Evolutionary conservation across 805 yeast genomes (phyloP).

Genomic region (Candida easanensis): DNA sequence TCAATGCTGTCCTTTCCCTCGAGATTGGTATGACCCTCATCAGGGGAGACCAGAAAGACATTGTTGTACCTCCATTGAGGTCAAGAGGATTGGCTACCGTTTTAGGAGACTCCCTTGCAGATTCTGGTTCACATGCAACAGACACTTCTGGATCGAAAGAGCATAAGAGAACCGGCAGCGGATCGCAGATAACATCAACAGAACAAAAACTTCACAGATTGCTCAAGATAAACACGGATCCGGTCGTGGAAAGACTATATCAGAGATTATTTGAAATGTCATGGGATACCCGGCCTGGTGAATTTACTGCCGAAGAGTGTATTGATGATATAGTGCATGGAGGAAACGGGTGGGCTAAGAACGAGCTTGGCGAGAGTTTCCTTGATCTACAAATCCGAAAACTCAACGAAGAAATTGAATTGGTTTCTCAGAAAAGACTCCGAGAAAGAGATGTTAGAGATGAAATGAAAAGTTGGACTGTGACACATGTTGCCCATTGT

Average conservation of each 20-base stretch:
- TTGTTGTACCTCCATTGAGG: slow-evolving; percentile 38
- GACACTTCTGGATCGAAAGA: slow-evolving; percentile 5
- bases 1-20: slow-evolving; percentile 74
- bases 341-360: slow-evolving; percentile 64
- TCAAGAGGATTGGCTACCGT: slow-evolving; percentile 52
- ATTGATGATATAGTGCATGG: slow-evolving; percentile 73
- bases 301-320: slow-evolving; percentile 67
- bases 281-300: slow-evolving; percentile 57
- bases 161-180: slow-evolving; percentile 9
- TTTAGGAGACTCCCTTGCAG: slow-evolving; percentile 19
- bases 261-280: slow-evolving; percentile 54
- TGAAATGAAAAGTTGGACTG: slow-evolving; percentile 42
- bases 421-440: not conserved
- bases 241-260: slow-evolving; percentile 47
- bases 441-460: slow-evolving; percentile 32
- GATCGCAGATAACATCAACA: slow-evolving; percentile 7
- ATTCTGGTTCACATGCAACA: slow-evolving; percentile 13
- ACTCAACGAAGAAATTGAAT: not conserved
- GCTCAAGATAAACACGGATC: slow-evolving; percentile 36
- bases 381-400: slow-evolving; percentile 32
- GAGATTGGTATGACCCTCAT: slow-evolving; percentile 48
- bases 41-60: slow-evolving; percentile 42
- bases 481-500: slow-evolving; percentile 13
- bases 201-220: slow-evolving; percentile 15
- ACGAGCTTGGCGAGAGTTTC: slow-evolving; percentile 41